Evolutionary conservation across 179 eudicot genomes (phyloP), one percentile per base, ranked within the genome.

Genomic region (Camellia oleifera): DNA sequence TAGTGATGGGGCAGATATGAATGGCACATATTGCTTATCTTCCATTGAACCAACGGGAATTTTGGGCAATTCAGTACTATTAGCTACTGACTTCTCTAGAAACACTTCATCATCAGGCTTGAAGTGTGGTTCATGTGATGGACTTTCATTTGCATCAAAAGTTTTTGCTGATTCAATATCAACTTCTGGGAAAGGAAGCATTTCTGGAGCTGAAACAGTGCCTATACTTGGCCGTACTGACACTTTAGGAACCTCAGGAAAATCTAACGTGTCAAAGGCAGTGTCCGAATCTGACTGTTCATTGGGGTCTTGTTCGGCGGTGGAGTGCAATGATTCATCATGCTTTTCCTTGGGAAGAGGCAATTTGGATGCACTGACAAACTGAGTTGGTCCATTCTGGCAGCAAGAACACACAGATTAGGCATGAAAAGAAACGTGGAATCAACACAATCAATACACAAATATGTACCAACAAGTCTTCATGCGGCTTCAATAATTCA

Each of bases 401-500:
- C 78, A 80, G 69, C 17, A 61, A 32, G 14, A 57, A 44, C 10
- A 79, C 23, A 20, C 5, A 78, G n/a, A 69, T 17, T 46, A 44
- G 76, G 40, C 62, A n/a, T 42, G 69, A 66, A 68, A 61, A 71
- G 26, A 56, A 60, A 64, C 8, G 40, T 4, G 40, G 8, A 5
- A 74, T 68, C 15, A 76, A 54, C 45, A 61, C 56, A 72, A 46
- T 68, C 53, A 26, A 2, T 17, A 75, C 3, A 61, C 46, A 61
- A 32, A 12, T 71, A 67, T 32, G 79, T 80, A 92, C 99, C 89
- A 97, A 81, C 82, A 97, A 86, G 86, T 94, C 99, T 81, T 92
- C 99, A 78, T 90, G 98, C 66, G 97, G 82, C 88, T 97, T 97
- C 77, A 92, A 85, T 82, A 97, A 89, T 80, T 94, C 99, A 68